Evolutionary conservation across 192 early-diverging fungal species (phyloP).

Genomic region (Linnemannia elongata): DNA sequence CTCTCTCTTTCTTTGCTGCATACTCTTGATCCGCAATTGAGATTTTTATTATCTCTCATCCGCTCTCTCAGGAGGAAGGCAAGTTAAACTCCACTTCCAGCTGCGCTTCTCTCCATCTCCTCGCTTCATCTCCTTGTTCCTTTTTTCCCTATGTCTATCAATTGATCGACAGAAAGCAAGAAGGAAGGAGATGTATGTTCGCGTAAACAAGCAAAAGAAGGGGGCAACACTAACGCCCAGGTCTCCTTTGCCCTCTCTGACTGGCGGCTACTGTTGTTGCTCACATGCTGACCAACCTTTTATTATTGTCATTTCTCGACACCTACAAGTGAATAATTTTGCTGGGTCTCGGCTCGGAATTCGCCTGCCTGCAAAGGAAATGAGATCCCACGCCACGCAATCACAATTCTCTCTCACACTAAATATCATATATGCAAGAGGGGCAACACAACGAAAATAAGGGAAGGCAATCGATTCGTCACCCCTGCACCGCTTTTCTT

Average conservation of each 20-base stretch:
- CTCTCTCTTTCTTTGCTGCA: too few species aligned
- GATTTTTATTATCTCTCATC: too few species aligned
- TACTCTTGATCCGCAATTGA: too few species aligned
- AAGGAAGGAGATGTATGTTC: neutral
- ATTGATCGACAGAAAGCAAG: neutral
- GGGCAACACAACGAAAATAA: too few species aligned
- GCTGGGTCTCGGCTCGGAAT: conserved; percentile 33
- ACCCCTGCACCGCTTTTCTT: too few species aligned
- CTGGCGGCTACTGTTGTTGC: neutral
- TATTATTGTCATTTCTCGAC: neutral
- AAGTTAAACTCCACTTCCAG: too few species aligned
- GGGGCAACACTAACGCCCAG: neutral
- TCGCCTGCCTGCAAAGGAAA: conserved; percentile 37
- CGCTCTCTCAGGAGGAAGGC: too few species aligned
- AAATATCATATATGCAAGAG: too few species aligned
- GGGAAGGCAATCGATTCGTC: too few species aligned
- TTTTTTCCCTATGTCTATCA: neutral
- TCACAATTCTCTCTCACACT: neutral
- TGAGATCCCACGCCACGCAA: neutral
- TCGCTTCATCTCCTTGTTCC: neutral
- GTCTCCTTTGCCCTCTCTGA: neutral
- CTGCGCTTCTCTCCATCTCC: too few species aligned
- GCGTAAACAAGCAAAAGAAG: neutral
- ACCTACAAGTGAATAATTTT: neutral
- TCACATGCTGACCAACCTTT: neutral